Conservation (phyloP, 345 rosid genomes). For the Pistacia atlantica region DNA sequence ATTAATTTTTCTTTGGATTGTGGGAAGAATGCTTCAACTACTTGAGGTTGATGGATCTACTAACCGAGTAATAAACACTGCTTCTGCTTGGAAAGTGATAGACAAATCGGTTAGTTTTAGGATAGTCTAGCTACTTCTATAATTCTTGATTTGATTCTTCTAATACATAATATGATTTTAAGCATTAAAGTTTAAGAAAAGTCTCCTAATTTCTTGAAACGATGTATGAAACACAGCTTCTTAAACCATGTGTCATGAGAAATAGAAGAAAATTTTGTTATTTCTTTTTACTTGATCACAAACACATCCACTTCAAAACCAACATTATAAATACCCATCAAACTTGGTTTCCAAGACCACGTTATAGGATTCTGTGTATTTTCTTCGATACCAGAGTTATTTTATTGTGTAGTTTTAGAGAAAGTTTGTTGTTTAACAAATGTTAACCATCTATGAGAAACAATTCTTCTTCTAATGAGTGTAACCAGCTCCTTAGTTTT, state of each 20-base stretch:
- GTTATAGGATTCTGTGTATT: not conserved
- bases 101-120: not conserved
- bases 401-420: not conserved
- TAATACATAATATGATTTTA: not conserved
- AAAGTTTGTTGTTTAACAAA: not conserved
- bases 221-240: not conserved
- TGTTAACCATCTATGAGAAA: not conserved
- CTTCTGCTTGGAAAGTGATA: not conserved
- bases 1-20: slow-evolving; percentile 6
- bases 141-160: slow-evolving; percentile 3
- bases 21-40: slow-evolving; percentile 19
- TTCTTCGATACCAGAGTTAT: not conserved
- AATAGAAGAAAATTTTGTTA: not conserved
- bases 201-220: too few species aligned
- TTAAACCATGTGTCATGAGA: not conserved
- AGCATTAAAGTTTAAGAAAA: not conserved
- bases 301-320: not conserved
- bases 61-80: not conserved
- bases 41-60: slow-evolving; percentile 19
- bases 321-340: not conserved
- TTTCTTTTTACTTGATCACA: not conserved
- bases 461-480: not conserved
- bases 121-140: not conserved
- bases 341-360: not conserved
- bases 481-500: slow-evolving; percentile 5